phyloP scores from a whole-genome alignment of 164 flowering plant species.

The Saururus chinensis region DNA sequence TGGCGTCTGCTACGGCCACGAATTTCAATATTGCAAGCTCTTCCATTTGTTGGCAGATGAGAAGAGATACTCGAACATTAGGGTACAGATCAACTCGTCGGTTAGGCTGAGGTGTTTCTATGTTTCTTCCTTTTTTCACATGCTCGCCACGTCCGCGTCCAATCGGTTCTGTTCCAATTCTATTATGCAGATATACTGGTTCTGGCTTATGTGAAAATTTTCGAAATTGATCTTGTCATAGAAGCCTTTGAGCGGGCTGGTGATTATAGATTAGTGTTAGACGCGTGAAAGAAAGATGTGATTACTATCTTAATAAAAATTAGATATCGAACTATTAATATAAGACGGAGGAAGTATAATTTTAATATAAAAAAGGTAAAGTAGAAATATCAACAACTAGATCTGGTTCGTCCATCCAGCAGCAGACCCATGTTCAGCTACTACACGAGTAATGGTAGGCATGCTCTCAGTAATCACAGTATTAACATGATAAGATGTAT shows the following conservation, averaged over 20 bases:
- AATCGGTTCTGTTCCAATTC: constrained; percentile 2
- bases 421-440: too few relatives aligned
- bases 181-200: constrained; percentile 21
- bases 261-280: constrained; percentile 17
- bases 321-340: too few relatives aligned
- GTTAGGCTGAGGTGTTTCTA: constrained; percentile 6
- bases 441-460: too few relatives aligned
- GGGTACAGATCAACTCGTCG: constrained; percentile 10
- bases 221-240: constrained; percentile 8
- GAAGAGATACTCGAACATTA: constrained; percentile 15
- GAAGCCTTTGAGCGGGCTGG: constrained; percentile 24
- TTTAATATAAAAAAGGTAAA: too few relatives aligned
- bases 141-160: constrained; percentile 1
- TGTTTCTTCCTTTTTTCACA: constrained; percentile 7
- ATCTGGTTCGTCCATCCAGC: too few relatives aligned
- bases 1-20: constrained; percentile 4
- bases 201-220: constrained; percentile 15
- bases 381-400: too few relatives aligned
- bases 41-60: constrained; percentile 9
- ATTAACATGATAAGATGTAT: too few relatives aligned
- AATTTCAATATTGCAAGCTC: constrained; percentile 8
- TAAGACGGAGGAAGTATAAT: too few relatives aligned
- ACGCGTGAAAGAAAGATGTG: too few relatives aligned
- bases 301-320: too few relatives aligned
- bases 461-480: too few relatives aligned